A percentile compares a stretch with the other conserved stretches of the same genome.
These are phyloP conservation scores for Tricladium varicosporioides DNA, from an alignment of 2,329 filamentous ascomycete genomes.

Conservation along the genomic window DNA sequence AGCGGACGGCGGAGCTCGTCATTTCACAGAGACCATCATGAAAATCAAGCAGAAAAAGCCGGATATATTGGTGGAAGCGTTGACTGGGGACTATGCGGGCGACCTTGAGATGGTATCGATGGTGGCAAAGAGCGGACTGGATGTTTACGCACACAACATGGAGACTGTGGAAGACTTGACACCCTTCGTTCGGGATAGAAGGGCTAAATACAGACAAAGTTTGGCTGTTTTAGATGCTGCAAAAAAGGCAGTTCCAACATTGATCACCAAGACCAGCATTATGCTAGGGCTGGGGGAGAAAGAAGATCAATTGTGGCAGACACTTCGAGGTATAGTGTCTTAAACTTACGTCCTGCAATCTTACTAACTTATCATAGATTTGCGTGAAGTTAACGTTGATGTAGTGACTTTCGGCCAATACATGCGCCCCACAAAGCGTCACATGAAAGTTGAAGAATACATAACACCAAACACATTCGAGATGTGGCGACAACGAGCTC, in stretches of 20 bases:
- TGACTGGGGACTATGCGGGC: constrained; percentile 85
- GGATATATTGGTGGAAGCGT: constrained; percentile 73
- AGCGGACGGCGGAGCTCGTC: constrained; percentile 79
- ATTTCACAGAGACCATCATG: constrained; percentile 91
- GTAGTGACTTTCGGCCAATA: constrained; percentile 99
- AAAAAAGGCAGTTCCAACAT: constrained; percentile 68
- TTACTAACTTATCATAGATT: constrained; percentile 49
- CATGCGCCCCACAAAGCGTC: constrained; percentile 97
- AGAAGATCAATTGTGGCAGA: constrained; percentile 78
- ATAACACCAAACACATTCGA: constrained; percentile 90
- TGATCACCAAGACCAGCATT: constrained; percentile 98
- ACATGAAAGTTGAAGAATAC: constrained; percentile 96
- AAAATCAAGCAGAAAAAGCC: constrained; percentile 87
- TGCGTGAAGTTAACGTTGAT: constrained; percentile 79
- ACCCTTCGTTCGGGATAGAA: constrained; percentile 82
- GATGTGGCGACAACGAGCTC: constrained; percentile 81
- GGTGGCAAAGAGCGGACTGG: constrained; percentile 83
- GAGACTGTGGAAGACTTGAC: constrained; percentile 93
- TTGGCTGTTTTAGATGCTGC: constrained; percentile 76
- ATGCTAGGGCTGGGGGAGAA: constrained; percentile 96
- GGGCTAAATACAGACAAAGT: constrained; percentile 86
- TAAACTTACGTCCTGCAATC: not conserved
- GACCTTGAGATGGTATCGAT: constrained; percentile 82
- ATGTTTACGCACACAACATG: constrained; percentile 96
- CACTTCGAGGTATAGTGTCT: constrained; percentile 59